A percentile compares a stretch with the other conserved stretches of the same genome.
Evolutionary conservation across 768 basidiomycete genomes (phyloP).

Genomic region (Kwoniella shandongensis): DNA sequence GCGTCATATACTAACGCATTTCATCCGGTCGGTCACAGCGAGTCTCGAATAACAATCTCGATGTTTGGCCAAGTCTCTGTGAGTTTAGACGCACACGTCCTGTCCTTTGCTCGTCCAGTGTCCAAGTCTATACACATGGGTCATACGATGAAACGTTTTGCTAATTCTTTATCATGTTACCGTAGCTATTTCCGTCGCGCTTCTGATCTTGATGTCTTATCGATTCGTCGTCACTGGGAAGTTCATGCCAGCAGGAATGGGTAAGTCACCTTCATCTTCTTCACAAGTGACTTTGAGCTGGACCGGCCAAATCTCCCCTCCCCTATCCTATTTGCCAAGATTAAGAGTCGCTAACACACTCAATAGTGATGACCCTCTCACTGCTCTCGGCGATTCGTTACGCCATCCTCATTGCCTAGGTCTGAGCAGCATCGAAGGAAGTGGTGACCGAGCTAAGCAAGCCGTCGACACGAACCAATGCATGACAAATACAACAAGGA

Average conservation of each 20-base stretch:
- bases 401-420: conserved; percentile 11
- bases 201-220: conserved; percentile 14
- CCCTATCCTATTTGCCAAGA: too few species aligned
- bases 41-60: conserved; percentile 13
- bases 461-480: neutral
- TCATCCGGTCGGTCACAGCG: conserved; percentile 7
- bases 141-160: too few species aligned
- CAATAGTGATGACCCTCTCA: conserved; percentile 12
- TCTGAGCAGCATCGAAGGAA: too few species aligned
- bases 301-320: too few species aligned
- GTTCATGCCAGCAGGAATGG: conserved; percentile 29
- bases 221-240: conserved; percentile 17
- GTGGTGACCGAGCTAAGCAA: too few species aligned
- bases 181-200: conserved; percentile 1
- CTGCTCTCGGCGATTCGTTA: conserved; percentile 19
- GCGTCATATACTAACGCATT: neutral
- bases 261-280: conserved; percentile 5
- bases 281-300: too few species aligned
- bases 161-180: too few species aligned
- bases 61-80: conserved; percentile 17
- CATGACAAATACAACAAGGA: too few species aligned
- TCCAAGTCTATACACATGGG: too few species aligned
- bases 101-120: too few species aligned
- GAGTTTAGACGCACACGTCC: too few species aligned
- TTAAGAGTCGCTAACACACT: neutral